Percentiles rank a stretch among this genome's conserved stretches.
phyloP scores from a whole-genome alignment of 2,329 filamentous ascomycete genomes.

The Pestalotiopsis sp. region DNA sequence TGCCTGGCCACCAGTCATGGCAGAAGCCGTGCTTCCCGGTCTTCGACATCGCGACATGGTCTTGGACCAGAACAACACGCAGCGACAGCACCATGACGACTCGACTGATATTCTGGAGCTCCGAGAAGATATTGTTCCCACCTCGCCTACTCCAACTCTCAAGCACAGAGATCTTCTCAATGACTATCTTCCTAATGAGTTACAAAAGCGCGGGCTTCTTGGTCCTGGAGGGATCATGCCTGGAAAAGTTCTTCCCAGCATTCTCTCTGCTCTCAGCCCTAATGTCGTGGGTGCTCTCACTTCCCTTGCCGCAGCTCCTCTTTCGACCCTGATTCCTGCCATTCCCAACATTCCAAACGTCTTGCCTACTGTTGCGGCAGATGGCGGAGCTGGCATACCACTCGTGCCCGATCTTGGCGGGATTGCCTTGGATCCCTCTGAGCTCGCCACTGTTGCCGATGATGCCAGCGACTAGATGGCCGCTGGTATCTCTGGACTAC shows the following conservation, averaged over 20 bases:
- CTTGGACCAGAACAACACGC: neutral
- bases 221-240: slow-evolving; percentile 12
- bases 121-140: neutral
- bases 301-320: slow-evolving; percentile 6
- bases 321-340: slow-evolving; percentile 6
- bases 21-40: neutral
- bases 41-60: neutral
- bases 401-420: neutral
- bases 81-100: neutral
- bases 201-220: slow-evolving; percentile 7
- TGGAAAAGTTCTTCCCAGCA: slow-evolving; percentile 10
- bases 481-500: slow-evolving; percentile 7
- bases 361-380: slow-evolving; percentile 5
- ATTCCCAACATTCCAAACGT: slow-evolving; percentile 6
- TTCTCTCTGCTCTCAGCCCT: slow-evolving; percentile 4
- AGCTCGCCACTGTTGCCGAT: slow-evolving; percentile 3
- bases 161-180: neutral
- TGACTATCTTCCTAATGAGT: neutral
- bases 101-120: neutral
- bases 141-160: neutral
- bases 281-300: slow-evolving; percentile 8
- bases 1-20: neutral
- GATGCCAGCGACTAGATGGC: slow-evolving; percentile 12
- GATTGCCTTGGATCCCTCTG: neutral
- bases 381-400: slow-evolving; percentile 11